Evolutionary conservation across 192 early-diverging fungal species (phyloP).

Genomic region (Linnemannia exigua): DNA sequence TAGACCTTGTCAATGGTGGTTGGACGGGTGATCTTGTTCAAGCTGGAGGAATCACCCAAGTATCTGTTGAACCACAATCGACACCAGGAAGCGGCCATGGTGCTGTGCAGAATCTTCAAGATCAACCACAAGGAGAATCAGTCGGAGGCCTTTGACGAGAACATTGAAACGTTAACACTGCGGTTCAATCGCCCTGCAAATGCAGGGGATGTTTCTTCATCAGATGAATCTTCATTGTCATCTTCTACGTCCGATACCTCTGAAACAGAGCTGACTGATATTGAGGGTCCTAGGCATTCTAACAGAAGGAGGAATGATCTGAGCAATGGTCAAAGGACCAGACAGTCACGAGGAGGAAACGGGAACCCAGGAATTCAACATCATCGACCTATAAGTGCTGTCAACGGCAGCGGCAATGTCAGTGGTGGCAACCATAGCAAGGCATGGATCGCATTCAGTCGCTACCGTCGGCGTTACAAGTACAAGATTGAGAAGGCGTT

Average conservation of each 20-base stretch:
- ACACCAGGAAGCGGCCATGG: constrained; percentile 74
- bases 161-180: constrained; percentile 33
- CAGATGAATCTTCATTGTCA: constrained; percentile 10
- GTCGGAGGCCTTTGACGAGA: constrained; percentile 51
- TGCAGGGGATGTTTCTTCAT: constrained; percentile 10
- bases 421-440: not conserved
- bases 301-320: not conserved
- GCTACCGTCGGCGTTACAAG: constrained; percentile 16
- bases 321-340: not conserved
- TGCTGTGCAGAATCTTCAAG: constrained; percentile 73
- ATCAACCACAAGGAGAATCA: constrained; percentile 68
- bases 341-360: not conserved
- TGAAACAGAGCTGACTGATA: not conserved
- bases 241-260: constrained; percentile 25
- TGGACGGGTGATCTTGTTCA: constrained; percentile 75
- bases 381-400: not conserved
- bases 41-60: constrained; percentile 85
- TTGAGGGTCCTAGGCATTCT: not conserved
- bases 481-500: constrained; percentile 18
- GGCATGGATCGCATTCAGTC: not conserved
- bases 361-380: not conserved
- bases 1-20: constrained; percentile 80
- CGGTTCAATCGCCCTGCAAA: constrained; percentile 18
- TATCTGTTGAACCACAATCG: constrained; percentile 76
- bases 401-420: not conserved